A percentile compares a stretch with the other conserved stretches of the same genome.
phyloP scores from a whole-genome alignment of 768 basidiomycete genomes.

The Holtermannia corniformis region DNA sequence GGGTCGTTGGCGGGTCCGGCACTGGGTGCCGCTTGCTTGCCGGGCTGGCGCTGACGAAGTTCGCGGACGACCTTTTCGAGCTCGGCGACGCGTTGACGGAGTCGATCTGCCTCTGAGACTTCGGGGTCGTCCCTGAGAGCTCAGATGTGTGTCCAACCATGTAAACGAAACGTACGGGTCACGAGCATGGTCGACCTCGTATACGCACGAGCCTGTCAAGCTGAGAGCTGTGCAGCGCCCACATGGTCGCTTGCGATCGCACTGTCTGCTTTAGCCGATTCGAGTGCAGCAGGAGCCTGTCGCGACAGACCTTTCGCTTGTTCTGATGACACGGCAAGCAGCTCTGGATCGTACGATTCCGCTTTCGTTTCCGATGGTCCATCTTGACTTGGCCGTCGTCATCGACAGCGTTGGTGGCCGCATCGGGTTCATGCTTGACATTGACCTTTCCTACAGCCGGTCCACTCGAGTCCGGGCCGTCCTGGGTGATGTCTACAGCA shows the following conservation, averaged over 20 bases:
- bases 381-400: constrained; percentile 23
- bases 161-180: constrained; percentile 17
- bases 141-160: background rate
- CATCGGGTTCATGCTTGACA: background rate
- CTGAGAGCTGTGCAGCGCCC: constrained; percentile 82
- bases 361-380: constrained; percentile 60
- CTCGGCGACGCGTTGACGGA: constrained; percentile 81
- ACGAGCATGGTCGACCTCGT: constrained; percentile 67
- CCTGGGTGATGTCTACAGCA: too few species aligned
- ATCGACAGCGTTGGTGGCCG: background rate
- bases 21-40: background rate
- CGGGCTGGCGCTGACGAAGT: constrained; percentile 47
- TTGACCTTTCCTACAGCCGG: too few species aligned
- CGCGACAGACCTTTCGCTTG: constrained; percentile 67
- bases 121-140: constrained; percentile 66
- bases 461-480: too few species aligned
- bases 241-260: constrained; percentile 85
- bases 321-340: constrained; percentile 77
- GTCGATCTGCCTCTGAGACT: constrained; percentile 73
- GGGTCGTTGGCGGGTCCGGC: background rate
- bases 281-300: too few species aligned
- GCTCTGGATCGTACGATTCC: constrained; percentile 85
- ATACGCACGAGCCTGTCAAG: constrained; percentile 88
- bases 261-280: too few species aligned
- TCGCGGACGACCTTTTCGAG: constrained; percentile 86